Percentiles rank a stretch among this genome's conserved stretches.
These are phyloP conservation scores for Clonostachys rhizophaga DNA, from an alignment of 2,329 filamentous ascomycete species.

Conservation along the genomic window DNA sequence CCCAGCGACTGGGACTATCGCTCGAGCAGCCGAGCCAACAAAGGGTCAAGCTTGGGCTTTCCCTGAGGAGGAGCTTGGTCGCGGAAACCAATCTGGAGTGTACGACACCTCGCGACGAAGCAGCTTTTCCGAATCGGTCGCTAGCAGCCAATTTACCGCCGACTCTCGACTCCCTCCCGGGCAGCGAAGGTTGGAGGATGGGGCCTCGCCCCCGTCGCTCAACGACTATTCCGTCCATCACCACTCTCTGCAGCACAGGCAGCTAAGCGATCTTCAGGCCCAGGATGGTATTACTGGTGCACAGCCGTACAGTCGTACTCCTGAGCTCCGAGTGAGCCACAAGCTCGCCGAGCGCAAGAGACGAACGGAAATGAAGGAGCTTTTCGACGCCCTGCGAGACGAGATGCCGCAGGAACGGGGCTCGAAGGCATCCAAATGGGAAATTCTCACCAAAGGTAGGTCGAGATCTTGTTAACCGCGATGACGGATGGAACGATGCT, in stretches of 20 bases:
- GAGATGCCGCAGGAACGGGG: constrained; percentile 77
- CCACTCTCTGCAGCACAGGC: constrained; percentile 71
- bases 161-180: constrained; percentile 69
- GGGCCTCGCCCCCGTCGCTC: constrained; percentile 40
- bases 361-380: constrained; percentile 81
- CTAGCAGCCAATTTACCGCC: constrained; percentile 73
- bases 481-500: no score
- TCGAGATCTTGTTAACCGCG: not conserved
- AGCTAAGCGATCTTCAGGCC: constrained; percentile 60
- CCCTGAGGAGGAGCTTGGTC: constrained; percentile 62
- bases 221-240: constrained; percentile 60
- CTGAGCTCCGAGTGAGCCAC: constrained; percentile 77
- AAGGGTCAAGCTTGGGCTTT: constrained; percentile 85
- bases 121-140: constrained; percentile 72
- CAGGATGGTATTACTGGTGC: constrained; percentile 53
- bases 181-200: constrained; percentile 68
- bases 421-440: constrained; percentile 85
- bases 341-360: constrained; percentile 82
- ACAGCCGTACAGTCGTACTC: constrained; percentile 78
- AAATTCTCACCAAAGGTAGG: constrained; percentile 79
- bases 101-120: constrained; percentile 66
- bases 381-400: constrained; percentile 77
- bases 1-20: constrained; percentile 59
- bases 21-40: constrained; percentile 70
- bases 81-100: constrained; percentile 23